phyloP scores from a whole-genome alignment of 768 basidiomycete genomes.

The Amanita exitialis region DNA sequence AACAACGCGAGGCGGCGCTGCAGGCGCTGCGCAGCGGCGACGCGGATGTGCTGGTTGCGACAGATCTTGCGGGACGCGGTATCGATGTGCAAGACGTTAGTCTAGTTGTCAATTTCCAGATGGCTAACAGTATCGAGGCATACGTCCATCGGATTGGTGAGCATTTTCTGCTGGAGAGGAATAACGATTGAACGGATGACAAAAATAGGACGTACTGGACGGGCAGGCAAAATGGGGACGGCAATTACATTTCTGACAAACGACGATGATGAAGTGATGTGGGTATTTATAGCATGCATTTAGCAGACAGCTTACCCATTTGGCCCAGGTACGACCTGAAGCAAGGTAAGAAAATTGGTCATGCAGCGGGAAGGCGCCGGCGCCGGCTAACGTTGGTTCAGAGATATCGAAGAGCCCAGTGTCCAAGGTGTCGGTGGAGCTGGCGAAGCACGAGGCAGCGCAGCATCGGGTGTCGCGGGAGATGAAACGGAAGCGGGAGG shows the following conservation, averaged over 20 bases:
- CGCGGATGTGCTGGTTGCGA: slow-evolving; percentile 86
- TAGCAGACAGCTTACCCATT: slow-evolving; percentile 4
- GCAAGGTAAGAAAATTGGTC: slow-evolving; percentile 47
- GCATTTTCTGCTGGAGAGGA: slow-evolving; percentile 11
- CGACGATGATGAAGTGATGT: slow-evolving; percentile 97
- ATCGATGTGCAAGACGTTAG: slow-evolving; percentile 98
- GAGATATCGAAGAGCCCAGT: slow-evolving; percentile 94
- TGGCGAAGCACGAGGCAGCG: slow-evolving; percentile 87
- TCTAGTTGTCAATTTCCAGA: slow-evolving; percentile 95
- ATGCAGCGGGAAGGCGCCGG: not conserved
- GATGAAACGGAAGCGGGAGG: slow-evolving; percentile 91
- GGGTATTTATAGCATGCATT: slow-evolving; percentile 22
- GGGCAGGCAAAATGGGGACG: slow-evolving; percentile 90
- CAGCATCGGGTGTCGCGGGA: slow-evolving; percentile 86
- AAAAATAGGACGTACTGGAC: slow-evolving; percentile 79
- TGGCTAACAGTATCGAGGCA: slow-evolving; percentile 92
- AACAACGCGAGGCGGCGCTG: slow-evolving; percentile 90
- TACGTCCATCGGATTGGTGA: slow-evolving; percentile 96
- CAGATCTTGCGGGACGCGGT: slow-evolving; percentile 96
- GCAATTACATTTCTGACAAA: slow-evolving; percentile 95
- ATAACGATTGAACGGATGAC: not conserved
- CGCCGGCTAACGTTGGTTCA: slow-evolving; percentile 17
- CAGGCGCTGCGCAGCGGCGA: slow-evolving; percentile 81
- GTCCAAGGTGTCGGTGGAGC: slow-evolving; percentile 78
- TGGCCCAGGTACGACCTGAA: slow-evolving; percentile 82